phyloP scores from a whole-genome alignment of 495 filamentous ascomycete species.

The Hapsidospora chrysogenum region DNA sequence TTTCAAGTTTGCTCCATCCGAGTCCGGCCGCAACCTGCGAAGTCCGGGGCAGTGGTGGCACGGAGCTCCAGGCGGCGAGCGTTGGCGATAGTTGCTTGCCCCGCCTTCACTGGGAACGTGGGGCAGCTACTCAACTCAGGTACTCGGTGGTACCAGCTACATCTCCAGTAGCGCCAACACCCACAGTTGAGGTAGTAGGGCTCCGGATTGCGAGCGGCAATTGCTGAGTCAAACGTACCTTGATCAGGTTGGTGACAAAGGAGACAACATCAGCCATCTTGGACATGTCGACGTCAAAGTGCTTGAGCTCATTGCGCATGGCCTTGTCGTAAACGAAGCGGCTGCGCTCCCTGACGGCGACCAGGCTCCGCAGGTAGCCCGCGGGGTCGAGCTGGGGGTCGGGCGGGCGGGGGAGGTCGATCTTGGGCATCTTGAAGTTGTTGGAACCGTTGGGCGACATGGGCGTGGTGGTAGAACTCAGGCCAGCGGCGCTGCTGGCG shows the following conservation, averaged over 20 bases:
- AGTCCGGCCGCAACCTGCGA: too few relatives aligned
- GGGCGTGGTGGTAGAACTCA: slow-evolving; percentile 20
- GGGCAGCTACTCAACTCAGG: too few relatives aligned
- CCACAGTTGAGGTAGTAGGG: too few relatives aligned
- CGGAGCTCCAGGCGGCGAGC: too few relatives aligned
- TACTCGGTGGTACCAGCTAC: too few relatives aligned
- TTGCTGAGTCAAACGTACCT: slow-evolving; percentile 40
- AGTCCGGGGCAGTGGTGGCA: too few relatives aligned
- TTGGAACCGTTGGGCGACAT: slow-evolving; percentile 9
- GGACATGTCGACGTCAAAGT: slow-evolving; percentile 82
- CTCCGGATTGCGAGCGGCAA: too few relatives aligned
- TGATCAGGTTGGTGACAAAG: slow-evolving; percentile 95
- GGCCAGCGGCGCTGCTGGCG: slow-evolving; percentile 10
- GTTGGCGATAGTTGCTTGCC: too few relatives aligned
- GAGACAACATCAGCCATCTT: slow-evolving; percentile 77
- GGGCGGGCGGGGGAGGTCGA: slow-evolving; percentile 69
- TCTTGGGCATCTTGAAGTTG: slow-evolving; percentile 19
- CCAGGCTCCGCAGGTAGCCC: slow-evolving; percentile 80
- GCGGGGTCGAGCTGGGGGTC: slow-evolving; percentile 85
- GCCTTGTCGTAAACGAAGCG: slow-evolving; percentile 61
- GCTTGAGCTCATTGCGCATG: slow-evolving; percentile 57
- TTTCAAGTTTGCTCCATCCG: too few relatives aligned
- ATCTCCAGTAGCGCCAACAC: too few relatives aligned
- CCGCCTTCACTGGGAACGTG: too few relatives aligned
- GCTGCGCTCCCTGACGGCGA: slow-evolving; percentile 70